Evolutionary conservation across 2,329 filamentous ascomycete genomes (phyloP), one percentile per base, ranked within the genome.

Genomic region (Epichloe scottii): DNA sequence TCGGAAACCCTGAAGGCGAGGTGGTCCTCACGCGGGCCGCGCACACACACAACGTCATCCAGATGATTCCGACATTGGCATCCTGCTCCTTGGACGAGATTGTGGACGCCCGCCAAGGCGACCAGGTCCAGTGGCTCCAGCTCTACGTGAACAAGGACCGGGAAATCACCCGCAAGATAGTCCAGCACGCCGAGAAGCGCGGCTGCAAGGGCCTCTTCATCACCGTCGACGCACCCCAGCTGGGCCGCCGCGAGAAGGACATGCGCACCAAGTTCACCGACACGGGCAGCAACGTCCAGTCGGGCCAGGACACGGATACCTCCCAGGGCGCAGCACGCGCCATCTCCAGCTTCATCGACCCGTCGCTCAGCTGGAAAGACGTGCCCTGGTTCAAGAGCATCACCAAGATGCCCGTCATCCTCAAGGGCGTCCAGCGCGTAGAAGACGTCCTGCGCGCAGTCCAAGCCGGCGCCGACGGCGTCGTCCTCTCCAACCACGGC

Each of bases 71-170:
- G 2, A 98, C 93, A 3, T 77, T 98, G 6, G 93, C 93, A 2
- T 96, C 89, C 2, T 97, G 93, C 73, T 93, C 89, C 1, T 96
- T 98, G 61, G 93, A 98, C 71, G 91, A 98, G 70, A 95, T 98
- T 53, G 75, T 94, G 57, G 93, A 97, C 66, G 93, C 90, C 17
- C 79, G 77, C 33, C 52, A 55, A n/a, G 86, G 79, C 43, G 84
- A 85, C 55, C 90, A 96, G 68, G 82, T 89, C 4, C 93, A 97
- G 69, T 98, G 93, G 93, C 75, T 98, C 58, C 93, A 98, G 71
- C 80, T 98, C 1, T 95, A 96, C 70, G 88, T 98, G 59, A 98
- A 98, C 78, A 93, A 94, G 68, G 86, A 98, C 71, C 85, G 93
- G 51, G 79, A 77, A 34, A 91, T 98, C 67, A 98, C 93, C 8